Conservation (phyloP, 768 basidiomycete genomes). For the Antrodiella citrinella region DNA sequence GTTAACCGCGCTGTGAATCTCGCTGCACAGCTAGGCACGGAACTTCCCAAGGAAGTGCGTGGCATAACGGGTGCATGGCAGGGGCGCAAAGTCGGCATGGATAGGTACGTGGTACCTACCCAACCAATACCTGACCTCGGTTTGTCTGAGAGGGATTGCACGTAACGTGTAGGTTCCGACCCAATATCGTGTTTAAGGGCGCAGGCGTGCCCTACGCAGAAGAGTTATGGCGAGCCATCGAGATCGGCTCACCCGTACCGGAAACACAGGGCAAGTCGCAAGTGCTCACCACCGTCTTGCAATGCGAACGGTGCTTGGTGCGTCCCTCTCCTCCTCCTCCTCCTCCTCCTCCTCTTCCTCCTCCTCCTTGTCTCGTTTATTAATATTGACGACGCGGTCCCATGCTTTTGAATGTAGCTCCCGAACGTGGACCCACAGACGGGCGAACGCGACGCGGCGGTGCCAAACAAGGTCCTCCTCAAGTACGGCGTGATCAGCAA, state of each 20-base stretch:
- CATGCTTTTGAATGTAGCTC: no score
- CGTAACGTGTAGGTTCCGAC: slow-evolving; percentile 54
- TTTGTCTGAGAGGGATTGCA: neutral
- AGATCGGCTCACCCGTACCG: slow-evolving; percentile 25
- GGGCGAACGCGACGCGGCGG: slow-evolving; percentile 63
- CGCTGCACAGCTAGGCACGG: slow-evolving; percentile 33
- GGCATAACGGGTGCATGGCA: slow-evolving; percentile 39
- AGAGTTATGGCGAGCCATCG: slow-evolving; percentile 58
- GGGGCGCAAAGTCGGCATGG: slow-evolving; percentile 40
- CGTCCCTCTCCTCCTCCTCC: slow-evolving; percentile 15
- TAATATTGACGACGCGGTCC: no score
- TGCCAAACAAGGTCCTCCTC: slow-evolving; percentile 69
- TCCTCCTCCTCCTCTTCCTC: neutral
- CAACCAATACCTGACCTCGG: no score
- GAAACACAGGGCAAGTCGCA: slow-evolving; percentile 6
- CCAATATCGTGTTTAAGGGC: slow-evolving; percentile 65
- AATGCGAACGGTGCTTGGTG: slow-evolving; percentile 68
- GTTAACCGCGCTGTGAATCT: slow-evolving; percentile 44
- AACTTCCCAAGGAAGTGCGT: slow-evolving; percentile 11
- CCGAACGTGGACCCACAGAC: slow-evolving; percentile 64
- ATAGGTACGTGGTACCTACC: slow-evolving; percentile 59
- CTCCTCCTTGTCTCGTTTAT: neutral
- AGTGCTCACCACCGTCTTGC: slow-evolving; percentile 50
- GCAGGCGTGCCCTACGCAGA: slow-evolving; percentile 61
- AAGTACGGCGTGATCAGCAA: slow-evolving; percentile 42